Percentiles rank a stretch among this genome's conserved stretches.
Conservation (phyloP, 129 eudicot genomes). For the Solidago caesia region DNA sequence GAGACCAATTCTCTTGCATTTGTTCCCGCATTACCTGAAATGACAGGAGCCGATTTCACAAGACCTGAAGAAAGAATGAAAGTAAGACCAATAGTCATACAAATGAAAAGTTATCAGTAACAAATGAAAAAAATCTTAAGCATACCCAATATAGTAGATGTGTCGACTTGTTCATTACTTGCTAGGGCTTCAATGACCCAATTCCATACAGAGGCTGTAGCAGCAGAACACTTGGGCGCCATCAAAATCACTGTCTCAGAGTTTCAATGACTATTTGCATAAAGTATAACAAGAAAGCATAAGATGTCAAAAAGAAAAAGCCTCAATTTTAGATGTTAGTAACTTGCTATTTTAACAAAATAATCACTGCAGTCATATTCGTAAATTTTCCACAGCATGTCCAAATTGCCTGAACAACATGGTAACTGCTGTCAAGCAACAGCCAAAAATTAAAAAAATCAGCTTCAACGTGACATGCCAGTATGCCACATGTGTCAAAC, state of each 20-base stretch:
- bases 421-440: neutral
- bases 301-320: neutral
- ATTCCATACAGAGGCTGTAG: constrained; percentile 49
- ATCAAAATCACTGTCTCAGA: constrained; percentile 22
- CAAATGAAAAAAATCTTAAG: constrained; percentile 5
- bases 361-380: neutral
- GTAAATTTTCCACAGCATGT: neutral
- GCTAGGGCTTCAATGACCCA: constrained; percentile 78
- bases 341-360: neutral
- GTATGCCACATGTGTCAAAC: neutral
- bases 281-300: neutral
- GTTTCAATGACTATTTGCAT: neutral
- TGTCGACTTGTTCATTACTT: constrained; percentile 34
- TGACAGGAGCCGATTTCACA: constrained; percentile 49
- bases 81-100: neutral
- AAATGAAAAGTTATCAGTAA: neutral
- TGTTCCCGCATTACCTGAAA: constrained; percentile 44
- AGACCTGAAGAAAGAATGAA: constrained; percentile 46
- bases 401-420: neutral
- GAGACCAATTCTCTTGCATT: constrained; percentile 55
- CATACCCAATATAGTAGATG: constrained; percentile 55
- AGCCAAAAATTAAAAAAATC: neutral
- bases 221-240: constrained; percentile 38
- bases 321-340: neutral
- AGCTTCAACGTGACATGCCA: neutral